Base-by-base conservation (phyloP, 257 asterid genomes). In the Nicotiana tomentosiformis region DNA sequence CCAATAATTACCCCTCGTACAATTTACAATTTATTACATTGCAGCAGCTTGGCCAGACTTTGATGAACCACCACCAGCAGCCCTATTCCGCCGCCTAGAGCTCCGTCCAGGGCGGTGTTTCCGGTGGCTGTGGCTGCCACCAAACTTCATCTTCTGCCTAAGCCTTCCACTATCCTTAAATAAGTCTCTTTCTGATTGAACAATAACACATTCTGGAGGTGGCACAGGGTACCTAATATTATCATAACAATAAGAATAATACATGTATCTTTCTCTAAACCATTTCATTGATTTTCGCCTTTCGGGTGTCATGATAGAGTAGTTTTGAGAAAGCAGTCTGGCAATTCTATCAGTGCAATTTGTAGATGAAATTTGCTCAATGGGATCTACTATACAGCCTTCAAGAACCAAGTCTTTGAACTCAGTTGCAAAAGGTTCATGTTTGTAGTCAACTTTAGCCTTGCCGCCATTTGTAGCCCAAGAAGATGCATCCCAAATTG, bases 381-480 rank as follows among this genome's bases (percentile, higher is more conserved):
- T 62, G 1, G 98, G 98, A 67, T 95, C 95, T 0, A 95, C 97
- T 9, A 89, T 30, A 81, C 99, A 94, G 5, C 99, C 98, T 57
- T 93, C 90, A 3, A 95, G 93, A 18, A 90, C 93, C 1, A 95
- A 88, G 88, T 92, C 95, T 4, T 82, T 78, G 85, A 95, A 92
- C 77, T 90, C 94, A 3, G 99, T 87, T 4, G 84, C 84, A 77
- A 95, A 95, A 43, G 99, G 99, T 53, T 95, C 91, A 83, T 81
- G 86, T 18, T 81, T 77, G 86, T 95, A 94, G 90, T 95, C 65
- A 7, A 94, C 97, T 81, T 92, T 95, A 83, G 87, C 91, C 78
- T 89, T 91, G 79, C 99, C 99, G 1, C 99, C 99, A 69, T 89
- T 86, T 3, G 99, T 95, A 11, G 99, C 99, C 99, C 99, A 95